phyloP scores from a whole-genome alignment of 202 grass and related monocot genomes.

The Alloteropsis angusta region DNA sequence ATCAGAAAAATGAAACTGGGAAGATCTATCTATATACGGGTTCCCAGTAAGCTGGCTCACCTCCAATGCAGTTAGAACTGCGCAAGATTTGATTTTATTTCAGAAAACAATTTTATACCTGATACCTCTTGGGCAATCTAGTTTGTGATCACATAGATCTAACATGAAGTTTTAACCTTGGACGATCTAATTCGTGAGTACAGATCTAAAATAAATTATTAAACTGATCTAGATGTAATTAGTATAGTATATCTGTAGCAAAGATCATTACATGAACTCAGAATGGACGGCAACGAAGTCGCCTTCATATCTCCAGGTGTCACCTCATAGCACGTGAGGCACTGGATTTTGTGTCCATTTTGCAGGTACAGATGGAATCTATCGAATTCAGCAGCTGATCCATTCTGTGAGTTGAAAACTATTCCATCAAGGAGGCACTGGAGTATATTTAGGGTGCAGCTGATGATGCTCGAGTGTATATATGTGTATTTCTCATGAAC shows the following conservation, averaged over 20 bases:
- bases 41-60: not conserved
- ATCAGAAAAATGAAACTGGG: not conserved
- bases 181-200: not conserved
- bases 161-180: not conserved
- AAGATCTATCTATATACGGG: not conserved
- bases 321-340: not conserved
- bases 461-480: no score
- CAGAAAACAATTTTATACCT: not conserved
- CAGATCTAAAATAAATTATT: not conserved
- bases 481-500: no score
- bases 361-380: not conserved
- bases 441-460: no score
- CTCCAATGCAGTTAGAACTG: not conserved
- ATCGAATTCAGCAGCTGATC: not conserved
- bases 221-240: not conserved
- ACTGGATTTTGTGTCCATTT: not conserved
- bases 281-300: not conserved
- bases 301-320: not conserved
- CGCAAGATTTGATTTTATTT: not conserved
- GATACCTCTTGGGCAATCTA: not conserved
- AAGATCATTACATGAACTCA: not conserved
- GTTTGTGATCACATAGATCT: not conserved
- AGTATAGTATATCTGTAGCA: not conserved
- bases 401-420: not conserved
- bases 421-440: not conserved